Percentiles rank a stretch among this genome's conserved stretches.
These are phyloP conservation scores for Prillingera fragicola DNA, from an alignment of 1,284 basidiomycete genomes.

Conservation along the genomic window DNA sequence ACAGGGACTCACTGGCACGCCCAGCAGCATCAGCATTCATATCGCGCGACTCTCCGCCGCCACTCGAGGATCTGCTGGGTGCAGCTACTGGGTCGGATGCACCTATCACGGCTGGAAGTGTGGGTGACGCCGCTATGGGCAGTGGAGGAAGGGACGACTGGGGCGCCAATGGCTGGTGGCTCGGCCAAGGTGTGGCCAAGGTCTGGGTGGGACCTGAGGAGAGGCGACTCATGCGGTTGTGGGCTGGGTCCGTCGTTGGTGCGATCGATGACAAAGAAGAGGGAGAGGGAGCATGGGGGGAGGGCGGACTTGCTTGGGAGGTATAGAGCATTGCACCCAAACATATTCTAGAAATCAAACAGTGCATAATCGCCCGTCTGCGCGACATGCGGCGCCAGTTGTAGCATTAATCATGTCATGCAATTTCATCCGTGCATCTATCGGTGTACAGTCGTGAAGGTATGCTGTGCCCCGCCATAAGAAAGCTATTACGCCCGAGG, in stretches of 20 bases:
- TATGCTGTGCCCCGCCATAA: too few relatives aligned
- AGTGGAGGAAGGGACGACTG: conserved; percentile 9
- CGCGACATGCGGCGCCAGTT: neutral
- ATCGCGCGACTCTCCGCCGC: conserved; percentile 34
- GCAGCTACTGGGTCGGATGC: conserved; percentile 15
- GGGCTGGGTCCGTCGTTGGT: conserved; percentile 30
- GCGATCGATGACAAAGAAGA: conserved; percentile 33
- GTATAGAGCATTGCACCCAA: conserved; percentile 25
- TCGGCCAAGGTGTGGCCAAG: conserved; percentile 19
- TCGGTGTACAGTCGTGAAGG: conserved; percentile 5
- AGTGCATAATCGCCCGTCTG: too few relatives aligned
- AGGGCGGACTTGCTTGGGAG: conserved; percentile 37
- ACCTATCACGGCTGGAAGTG: too few relatives aligned
- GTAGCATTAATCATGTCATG: neutral
- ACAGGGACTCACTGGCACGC: conserved; percentile 24
- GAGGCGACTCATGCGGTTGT: conserved; percentile 32
- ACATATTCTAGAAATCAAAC: too few relatives aligned
- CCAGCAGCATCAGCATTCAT: conserved; percentile 23
- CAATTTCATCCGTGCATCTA: neutral
- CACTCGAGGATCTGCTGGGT: conserved; percentile 29
- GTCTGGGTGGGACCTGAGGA: conserved; percentile 43
- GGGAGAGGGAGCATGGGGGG: conserved; percentile 27
- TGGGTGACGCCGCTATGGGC: too few relatives aligned
- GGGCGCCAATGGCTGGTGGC: conserved; percentile 33
- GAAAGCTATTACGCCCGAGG: neutral